A percentile compares a stretch with the other conserved stretches of the same genome.
Evolutionary conservation across 2,329 filamentous ascomycete species (phyloP).

Genomic region (Aspergillus arachidicola): DNA sequence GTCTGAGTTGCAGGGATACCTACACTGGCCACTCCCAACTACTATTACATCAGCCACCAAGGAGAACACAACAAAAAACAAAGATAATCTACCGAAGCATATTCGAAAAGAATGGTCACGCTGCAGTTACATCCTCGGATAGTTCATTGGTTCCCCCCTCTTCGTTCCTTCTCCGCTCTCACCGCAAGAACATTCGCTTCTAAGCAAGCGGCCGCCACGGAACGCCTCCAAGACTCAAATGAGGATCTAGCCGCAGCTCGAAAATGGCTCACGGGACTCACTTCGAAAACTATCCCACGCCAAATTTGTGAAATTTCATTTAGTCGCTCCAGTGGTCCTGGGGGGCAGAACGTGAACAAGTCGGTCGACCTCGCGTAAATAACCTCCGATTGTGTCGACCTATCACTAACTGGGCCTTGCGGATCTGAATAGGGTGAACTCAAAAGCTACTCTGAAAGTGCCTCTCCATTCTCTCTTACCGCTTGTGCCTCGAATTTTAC

Average conservation of each 20-base stretch:
- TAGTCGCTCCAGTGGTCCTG: conserved; percentile 65
- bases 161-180: conserved; percentile 13
- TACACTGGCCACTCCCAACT: background rate
- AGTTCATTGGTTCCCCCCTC: conserved; percentile 12
- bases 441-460: conserved; percentile 66
- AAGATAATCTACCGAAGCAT: background rate
- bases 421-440: conserved; percentile 57
- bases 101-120: conserved; percentile 3
- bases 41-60: conserved; percentile 3
- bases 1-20: conserved; percentile 15
- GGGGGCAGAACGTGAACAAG: conserved; percentile 72
- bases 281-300: conserved; percentile 57
- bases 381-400: background rate
- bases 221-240: conserved; percentile 17
- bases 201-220: conserved; percentile 23
- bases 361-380: conserved; percentile 36
- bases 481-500: conserved; percentile 57
- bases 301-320: conserved; percentile 62
- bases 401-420: conserved; percentile 11
- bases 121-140: conserved; percentile 7
- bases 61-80: background rate
- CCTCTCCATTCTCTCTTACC: conserved; percentile 55
- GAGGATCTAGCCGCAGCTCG: conserved; percentile 51
- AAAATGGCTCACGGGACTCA: conserved; percentile 58
- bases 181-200: conserved; percentile 31